Evolutionary conservation across 2,329 filamentous ascomycete genomes (phyloP), one percentile per base, ranked within the genome.

Genomic region (Neopestalotiopsis rosae): DNA sequence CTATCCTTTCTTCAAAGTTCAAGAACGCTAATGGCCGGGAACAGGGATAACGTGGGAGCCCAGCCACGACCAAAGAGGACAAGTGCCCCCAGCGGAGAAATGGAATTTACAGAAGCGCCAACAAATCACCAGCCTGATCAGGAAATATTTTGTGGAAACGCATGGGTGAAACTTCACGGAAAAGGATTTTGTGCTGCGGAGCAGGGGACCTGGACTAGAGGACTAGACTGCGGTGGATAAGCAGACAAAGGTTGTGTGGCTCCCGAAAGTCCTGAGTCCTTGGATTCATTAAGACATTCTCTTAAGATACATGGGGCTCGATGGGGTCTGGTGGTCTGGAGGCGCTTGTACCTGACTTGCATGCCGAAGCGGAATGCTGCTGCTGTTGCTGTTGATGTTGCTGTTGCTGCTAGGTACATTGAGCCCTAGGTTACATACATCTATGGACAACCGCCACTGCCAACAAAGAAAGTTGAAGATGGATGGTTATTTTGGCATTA

Each of bases 111-210:
- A 24, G 32, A 45, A 40, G 20, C 62, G 62, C 62, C 62, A 30
- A 32, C 62, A 34, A 65, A 65, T 66, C 52, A 58, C 34, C 64
- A 58, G 30, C 64, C 49, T 28, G 32, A 58, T 30, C 10, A 17
- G 64, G 64, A 58, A 38, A 57, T n/a, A 28, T 52, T 61, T 17
- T 61, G 59, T 62, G 57, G 66, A 63, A 61, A 67, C 42, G 65
- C 58, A 67, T 49, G 40, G 58, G 45, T 61, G 58, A 62, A 63
- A 63, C 66, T 62, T 56, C 28, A n/a, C 42, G 59, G 34, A 12
- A 20, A 30, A 42, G 52, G 34, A 42, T 28, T 28, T 59, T 56
- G 17, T 34, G 59, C 58, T 67, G 45, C 30, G 58, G 42, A 40
- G 42, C 40, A 52, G 42, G 57, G 66, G 58, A 32, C 20, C 30